A percentile compares a stretch with the other conserved stretches of the same genome.
Evolutionary conservation across 2,329 filamentous ascomycete genomes (phyloP).

Genomic region (Teratosphaeria gauchensis): DNA sequence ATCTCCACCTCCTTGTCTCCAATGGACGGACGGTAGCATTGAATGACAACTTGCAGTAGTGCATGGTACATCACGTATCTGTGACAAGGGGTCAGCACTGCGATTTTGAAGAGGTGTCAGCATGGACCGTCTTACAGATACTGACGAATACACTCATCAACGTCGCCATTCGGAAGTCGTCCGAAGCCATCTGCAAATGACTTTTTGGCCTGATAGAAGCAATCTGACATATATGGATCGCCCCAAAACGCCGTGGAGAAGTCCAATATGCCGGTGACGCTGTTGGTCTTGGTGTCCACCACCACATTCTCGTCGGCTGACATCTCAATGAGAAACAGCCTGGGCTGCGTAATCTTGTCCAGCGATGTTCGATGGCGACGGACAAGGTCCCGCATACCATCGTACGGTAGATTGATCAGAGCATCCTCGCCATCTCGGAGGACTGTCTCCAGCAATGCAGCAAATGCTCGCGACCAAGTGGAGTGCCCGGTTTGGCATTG

Average conservation of each 20-base stretch:
- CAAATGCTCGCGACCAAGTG: constrained; percentile 47
- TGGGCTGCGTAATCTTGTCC: constrained; percentile 42
- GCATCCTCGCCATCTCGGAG: constrained; percentile 51
- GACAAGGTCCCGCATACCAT: constrained; percentile 43
- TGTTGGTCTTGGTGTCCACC: constrained; percentile 39
- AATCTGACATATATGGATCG: constrained; percentile 45
- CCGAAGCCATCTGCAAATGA: constrained; percentile 37
- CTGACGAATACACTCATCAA: constrained; percentile 27
- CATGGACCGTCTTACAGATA: constrained; percentile 30
- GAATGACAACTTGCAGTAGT: constrained; percentile 32
- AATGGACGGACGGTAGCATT: constrained; percentile 34
- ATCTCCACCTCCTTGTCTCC: constrained; percentile 30
- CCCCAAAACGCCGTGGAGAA: constrained; percentile 48
- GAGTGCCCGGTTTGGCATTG: constrained; percentile 25
- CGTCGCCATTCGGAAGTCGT: constrained; percentile 24
- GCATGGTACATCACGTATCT: constrained; percentile 39
- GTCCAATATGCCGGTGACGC: constrained; percentile 43
- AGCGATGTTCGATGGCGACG: constrained; percentile 35
- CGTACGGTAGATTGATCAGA: constrained; percentile 48
- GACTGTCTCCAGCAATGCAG: constrained; percentile 41
- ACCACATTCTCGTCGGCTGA: constrained; percentile 42
- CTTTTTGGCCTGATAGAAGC: constrained; percentile 33
- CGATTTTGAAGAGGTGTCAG: neutral
- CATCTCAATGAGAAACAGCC: constrained; percentile 42
- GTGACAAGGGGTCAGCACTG: neutral